phyloP scores from a whole-genome alignment of 2,329 filamentous ascomycete genomes.

The Penicillium thymicola region DNA sequence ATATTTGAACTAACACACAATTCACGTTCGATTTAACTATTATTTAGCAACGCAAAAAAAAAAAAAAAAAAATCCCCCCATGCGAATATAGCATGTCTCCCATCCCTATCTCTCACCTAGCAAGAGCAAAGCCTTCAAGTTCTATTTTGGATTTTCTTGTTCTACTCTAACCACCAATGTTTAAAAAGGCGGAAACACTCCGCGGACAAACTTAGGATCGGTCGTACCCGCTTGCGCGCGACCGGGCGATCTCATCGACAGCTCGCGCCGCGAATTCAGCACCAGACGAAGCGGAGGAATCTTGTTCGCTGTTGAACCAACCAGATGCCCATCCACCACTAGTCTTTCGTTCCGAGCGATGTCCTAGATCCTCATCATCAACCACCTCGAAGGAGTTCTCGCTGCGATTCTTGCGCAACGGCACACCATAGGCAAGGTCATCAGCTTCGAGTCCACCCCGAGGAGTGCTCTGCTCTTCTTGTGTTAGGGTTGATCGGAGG shows the following conservation, averaged over 20 bases:
- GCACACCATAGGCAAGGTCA: conserved; percentile 41
- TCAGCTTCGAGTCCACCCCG: conserved; percentile 30
- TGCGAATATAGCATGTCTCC: not conserved
- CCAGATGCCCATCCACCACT: conserved; percentile 31
- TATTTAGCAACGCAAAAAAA: not conserved
- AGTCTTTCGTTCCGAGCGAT: conserved; percentile 18
- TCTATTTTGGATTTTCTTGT: conserved; percentile 8
- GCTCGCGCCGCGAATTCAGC: conserved; percentile 30
- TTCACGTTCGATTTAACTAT: not conserved
- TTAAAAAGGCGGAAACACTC: not conserved
- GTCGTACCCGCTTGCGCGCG: conserved; percentile 19
- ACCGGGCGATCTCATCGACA: conserved; percentile 25
- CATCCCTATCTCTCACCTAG: not conserved
- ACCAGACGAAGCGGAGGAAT: conserved; percentile 26
- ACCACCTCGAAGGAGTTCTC: conserved; percentile 89
- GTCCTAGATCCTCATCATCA: conserved; percentile 63
- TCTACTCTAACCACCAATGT: not conserved
- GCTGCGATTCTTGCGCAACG: conserved; percentile 73
- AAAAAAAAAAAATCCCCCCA: not conserved
- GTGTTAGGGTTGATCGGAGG: conserved; percentile 73
- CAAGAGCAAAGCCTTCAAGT: not conserved
- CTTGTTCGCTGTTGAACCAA: conserved; percentile 31
- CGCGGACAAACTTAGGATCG: conserved; percentile 11
- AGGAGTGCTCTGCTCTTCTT: conserved; percentile 65
- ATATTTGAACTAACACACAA: not conserved